Evolutionary conservation across 2,329 filamentous ascomycete species (phyloP).

Genomic region (Xylaria arbuscula): DNA sequence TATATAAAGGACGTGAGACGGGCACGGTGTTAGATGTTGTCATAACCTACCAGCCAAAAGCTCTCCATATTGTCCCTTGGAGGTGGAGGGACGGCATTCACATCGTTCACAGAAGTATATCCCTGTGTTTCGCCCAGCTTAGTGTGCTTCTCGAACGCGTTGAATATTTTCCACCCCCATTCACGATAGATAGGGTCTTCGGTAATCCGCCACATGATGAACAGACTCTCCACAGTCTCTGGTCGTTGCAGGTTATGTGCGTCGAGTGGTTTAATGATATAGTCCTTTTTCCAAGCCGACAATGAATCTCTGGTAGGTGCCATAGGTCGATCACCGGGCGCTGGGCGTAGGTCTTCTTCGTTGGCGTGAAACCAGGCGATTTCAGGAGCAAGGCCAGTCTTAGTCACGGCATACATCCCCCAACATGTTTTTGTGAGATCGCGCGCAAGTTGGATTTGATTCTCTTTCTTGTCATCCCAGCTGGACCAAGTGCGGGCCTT

Average conservation of each 20-base stretch:
- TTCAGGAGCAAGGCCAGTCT: slow-evolving; percentile 87
- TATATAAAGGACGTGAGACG: background rate
- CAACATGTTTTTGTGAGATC: slow-evolving; percentile 96
- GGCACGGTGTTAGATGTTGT: background rate
- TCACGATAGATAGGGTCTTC: slow-evolving; percentile 86
- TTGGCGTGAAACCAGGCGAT: slow-evolving; percentile 87
- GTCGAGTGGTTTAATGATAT: slow-evolving; percentile 78
- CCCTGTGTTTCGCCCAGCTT: slow-evolving; percentile 28
- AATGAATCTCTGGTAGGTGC: slow-evolving; percentile 61
- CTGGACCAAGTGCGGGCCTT: slow-evolving; percentile 75
- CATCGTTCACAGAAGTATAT: slow-evolving; percentile 42
- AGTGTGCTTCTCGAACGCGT: slow-evolving; percentile 76
- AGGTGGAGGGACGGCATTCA: slow-evolving; percentile 41
- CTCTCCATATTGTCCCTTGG: slow-evolving; percentile 47
- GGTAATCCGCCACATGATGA: slow-evolving; percentile 98
- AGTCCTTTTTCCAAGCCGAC: slow-evolving; percentile 78
- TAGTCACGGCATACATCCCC: slow-evolving; percentile 87
- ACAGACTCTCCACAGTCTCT: slow-evolving; percentile 90
- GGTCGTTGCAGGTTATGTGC: slow-evolving; percentile 91
- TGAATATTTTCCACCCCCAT: slow-evolving; percentile 98
- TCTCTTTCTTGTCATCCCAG: slow-evolving; percentile 82
- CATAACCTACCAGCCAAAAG: slow-evolving; percentile 44
- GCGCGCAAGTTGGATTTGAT: slow-evolving; percentile 83
- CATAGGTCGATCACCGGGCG: slow-evolving; percentile 59
- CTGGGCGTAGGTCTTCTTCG: slow-evolving; percentile 70